Conservation (phyloP, 2,329 filamentous ascomycete genomes). For the Cercospora sojina region DNA sequence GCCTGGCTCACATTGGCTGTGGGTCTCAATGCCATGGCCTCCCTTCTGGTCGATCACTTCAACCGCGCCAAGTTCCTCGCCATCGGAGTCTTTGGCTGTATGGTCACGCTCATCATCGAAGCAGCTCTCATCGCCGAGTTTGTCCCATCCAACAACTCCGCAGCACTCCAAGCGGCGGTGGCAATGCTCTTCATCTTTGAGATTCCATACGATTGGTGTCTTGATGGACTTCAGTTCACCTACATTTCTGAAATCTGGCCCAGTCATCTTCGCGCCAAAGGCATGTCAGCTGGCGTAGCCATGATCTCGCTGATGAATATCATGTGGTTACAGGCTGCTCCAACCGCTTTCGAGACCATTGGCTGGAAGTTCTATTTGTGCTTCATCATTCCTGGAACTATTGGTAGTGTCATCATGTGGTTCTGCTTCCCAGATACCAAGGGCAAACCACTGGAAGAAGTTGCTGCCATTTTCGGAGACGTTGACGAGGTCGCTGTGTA, state of each 20-base stretch:
- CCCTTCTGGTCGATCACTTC: constrained; percentile 31
- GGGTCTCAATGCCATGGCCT: constrained; percentile 31
- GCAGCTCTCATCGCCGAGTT: constrained; percentile 24
- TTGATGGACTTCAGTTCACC: constrained; percentile 27
- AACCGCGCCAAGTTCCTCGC: constrained; percentile 23
- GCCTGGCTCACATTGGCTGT: constrained; percentile 35
- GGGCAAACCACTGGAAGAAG: constrained; percentile 26
- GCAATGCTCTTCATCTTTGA: constrained; percentile 25
- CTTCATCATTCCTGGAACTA: constrained; percentile 26
- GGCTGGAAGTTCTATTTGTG: constrained; percentile 25
- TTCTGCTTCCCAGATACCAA: constrained; percentile 21
- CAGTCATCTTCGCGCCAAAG: constrained; percentile 28
- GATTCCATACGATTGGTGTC: constrained; percentile 23
- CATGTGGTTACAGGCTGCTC: constrained; percentile 28
- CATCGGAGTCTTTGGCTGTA: constrained; percentile 26
- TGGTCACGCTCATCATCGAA: constrained; percentile 23
- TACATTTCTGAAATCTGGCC: constrained; percentile 26
- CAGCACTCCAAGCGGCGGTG: constrained; percentile 21
- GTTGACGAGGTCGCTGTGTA: constrained; percentile 19
- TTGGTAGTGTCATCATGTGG: constrained; percentile 22
- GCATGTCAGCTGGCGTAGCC: constrained; percentile 26
- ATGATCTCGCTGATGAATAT: constrained; percentile 31
- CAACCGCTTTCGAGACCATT: constrained; percentile 17
- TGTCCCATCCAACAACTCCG: constrained; percentile 17
- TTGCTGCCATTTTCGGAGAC: constrained; percentile 27